A percentile compares a stretch with the other conserved stretches of the same genome.
phyloP scores from a whole-genome alignment of 345 rosid species.

The Gossypium turneri region DNA sequence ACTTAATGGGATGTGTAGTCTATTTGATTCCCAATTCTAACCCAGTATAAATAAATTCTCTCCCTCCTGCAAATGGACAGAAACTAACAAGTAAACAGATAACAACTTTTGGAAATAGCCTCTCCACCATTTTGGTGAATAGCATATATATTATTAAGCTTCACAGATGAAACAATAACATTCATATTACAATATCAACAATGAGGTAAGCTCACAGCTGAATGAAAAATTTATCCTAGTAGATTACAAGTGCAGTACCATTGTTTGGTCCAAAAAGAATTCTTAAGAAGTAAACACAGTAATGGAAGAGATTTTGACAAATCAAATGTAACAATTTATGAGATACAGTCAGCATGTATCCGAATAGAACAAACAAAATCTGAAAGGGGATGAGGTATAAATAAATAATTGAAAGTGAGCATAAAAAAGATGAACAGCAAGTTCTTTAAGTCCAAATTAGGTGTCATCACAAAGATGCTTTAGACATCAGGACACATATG shows the following conservation, averaged over 20 bases:
- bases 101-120: neutral
- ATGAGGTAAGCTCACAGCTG: neutral
- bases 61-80: neutral
- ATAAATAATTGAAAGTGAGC: neutral
- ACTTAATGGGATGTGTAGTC: neutral
- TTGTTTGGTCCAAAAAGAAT: neutral
- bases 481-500: neutral
- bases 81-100: neutral
- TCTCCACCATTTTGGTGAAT: neutral
- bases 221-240: neutral
- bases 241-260: neutral
- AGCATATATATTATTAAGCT: neutral
- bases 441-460: neutral
- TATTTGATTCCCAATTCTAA: neutral
- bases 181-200: neutral
- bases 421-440: neutral
- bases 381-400: neutral
- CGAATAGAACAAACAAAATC: neutral
- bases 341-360: neutral
- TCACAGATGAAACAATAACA: neutral
- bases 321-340: neutral
- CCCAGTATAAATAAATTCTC: neutral
- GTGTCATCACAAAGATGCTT: neutral
- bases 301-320: neutral
- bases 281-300: neutral